Evolutionary conservation across 1,284 basidiomycete genomes (phyloP).

Genomic region (Naganishia sp.): DNA sequence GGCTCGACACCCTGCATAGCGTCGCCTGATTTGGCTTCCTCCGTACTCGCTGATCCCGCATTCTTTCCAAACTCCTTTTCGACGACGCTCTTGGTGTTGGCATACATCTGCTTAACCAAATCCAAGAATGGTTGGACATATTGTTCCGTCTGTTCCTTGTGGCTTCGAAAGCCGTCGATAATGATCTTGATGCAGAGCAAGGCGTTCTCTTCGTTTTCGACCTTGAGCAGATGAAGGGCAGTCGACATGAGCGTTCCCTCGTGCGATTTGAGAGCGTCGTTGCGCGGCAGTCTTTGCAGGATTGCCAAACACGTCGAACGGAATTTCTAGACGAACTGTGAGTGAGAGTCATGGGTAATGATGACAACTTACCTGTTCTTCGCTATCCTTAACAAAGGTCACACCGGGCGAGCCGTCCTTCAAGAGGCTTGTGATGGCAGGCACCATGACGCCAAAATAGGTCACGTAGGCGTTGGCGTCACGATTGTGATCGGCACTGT

Average conservation of each 20-base stretch:
- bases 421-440: slow-evolving; percentile 76
- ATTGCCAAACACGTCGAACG: slow-evolving; percentile 83
- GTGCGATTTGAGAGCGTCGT: slow-evolving; percentile 74
- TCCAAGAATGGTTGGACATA: slow-evolving; percentile 78
- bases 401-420: slow-evolving; percentile 70
- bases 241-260: slow-evolving; percentile 68
- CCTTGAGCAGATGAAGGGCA: slow-evolving; percentile 77
- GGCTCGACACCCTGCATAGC: slow-evolving; percentile 28
- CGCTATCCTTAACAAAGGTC: slow-evolving; percentile 68
- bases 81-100: slow-evolving; percentile 73
- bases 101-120: slow-evolving; percentile 71
- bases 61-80: slow-evolving; percentile 66
- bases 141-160: slow-evolving; percentile 69
- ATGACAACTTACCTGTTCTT: slow-evolving; percentile 63
- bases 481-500: slow-evolving; percentile 79
- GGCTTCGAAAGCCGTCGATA: slow-evolving; percentile 64
- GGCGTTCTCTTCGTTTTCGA: slow-evolving; percentile 97
- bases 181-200: slow-evolving; percentile 87
- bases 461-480: slow-evolving; percentile 74
- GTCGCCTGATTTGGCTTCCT: slow-evolving; percentile 21
- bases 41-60: slow-evolving; percentile 27
- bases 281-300: slow-evolving; percentile 80
- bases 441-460: slow-evolving; percentile 63
- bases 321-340: slow-evolving; percentile 60
- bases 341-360: no score